Conservation (phyloP, 768 basidiomycete genomes). For the Gloeostereum incarnatum region DNA sequence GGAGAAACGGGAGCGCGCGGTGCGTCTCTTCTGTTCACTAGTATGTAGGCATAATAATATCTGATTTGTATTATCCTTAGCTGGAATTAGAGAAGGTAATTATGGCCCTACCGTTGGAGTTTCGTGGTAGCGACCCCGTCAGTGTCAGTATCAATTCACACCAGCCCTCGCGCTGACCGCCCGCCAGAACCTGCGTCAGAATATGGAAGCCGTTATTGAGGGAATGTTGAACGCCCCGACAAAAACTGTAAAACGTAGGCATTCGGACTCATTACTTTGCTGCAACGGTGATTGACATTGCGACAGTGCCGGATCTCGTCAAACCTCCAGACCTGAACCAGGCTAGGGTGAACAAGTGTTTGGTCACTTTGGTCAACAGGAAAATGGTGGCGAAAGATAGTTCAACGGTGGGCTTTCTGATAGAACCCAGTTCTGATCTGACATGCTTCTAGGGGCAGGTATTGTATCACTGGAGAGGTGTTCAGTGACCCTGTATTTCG, state of each 20-base stretch:
- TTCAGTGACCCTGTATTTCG: too few species aligned
- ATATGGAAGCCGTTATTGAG: slow-evolving; percentile 77
- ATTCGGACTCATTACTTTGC: neutral
- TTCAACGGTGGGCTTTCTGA: slow-evolving; percentile 33
- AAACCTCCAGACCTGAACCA: slow-evolving; percentile 78
- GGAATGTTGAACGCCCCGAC: slow-evolving; percentile 57
- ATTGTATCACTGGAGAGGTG: slow-evolving; percentile 65
- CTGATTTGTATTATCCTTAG: slow-evolving; percentile 17
- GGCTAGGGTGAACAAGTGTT: slow-evolving; percentile 86
- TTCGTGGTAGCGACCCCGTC: slow-evolving; percentile 82
- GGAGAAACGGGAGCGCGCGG: slow-evolving; percentile 78
- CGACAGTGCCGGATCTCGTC: slow-evolving; percentile 67
- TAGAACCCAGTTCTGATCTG: neutral
- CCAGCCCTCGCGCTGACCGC: neutral
- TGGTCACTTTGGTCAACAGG: slow-evolving; percentile 83
- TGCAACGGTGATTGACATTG: neutral
- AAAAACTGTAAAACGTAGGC: slow-evolving; percentile 54
- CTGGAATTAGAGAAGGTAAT: slow-evolving; percentile 64
- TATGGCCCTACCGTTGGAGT: slow-evolving; percentile 77
- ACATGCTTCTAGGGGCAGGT: slow-evolving; percentile 45
- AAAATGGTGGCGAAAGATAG: slow-evolving; percentile 79
- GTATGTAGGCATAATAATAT: too few species aligned
- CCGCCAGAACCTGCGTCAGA: slow-evolving; percentile 55
- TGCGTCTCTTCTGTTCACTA: slow-evolving; percentile 26
- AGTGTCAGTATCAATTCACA: slow-evolving; percentile 15